phyloP scores from a whole-genome alignment of 441 rosid species.

The Adansonia rubrostipa region DNA sequence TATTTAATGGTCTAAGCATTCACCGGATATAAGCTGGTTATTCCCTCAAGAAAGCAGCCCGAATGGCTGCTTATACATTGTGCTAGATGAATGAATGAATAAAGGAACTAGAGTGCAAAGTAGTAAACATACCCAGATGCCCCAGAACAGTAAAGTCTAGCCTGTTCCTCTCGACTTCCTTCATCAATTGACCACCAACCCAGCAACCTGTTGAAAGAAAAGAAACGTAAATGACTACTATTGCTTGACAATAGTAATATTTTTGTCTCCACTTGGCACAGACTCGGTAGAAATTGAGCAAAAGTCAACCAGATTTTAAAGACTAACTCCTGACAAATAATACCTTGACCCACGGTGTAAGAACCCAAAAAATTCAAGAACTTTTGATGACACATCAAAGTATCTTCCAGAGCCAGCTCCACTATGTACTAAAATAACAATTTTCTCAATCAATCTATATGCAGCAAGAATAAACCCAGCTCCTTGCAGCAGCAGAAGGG shows the following conservation, averaged over 20 bases:
- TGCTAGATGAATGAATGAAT: background rate
- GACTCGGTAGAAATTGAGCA: background rate
- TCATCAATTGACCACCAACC: constrained; percentile 86
- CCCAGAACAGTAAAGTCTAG: constrained; percentile 58
- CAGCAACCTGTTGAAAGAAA: constrained; percentile 45
- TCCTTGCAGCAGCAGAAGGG: constrained; percentile 65
- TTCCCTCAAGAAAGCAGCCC: background rate
- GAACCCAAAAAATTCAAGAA: constrained; percentile 59
- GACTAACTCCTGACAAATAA: constrained; percentile 26
- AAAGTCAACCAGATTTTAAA: constrained; percentile 10
- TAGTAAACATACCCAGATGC: constrained; percentile 54
- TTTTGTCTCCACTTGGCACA: constrained; percentile 2
- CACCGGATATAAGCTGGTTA: background rate
- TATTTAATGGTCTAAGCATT: background rate
- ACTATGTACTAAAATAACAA: constrained; percentile 38
- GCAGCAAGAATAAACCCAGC: constrained; percentile 59
- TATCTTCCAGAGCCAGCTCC: constrained; percentile 52
- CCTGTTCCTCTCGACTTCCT: constrained; percentile 69
- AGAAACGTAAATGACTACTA: constrained; percentile 20
- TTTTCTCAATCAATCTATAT: constrained; percentile 55
- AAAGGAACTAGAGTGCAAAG: constrained; percentile 23
- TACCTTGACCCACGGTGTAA: constrained; percentile 70
- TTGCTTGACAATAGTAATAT: background rate
- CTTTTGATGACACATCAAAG: constrained; percentile 45
- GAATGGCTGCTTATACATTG: background rate